Evolutionary conservation across 257 asterid genomes (phyloP), one percentile per base, ranked within the genome.

Genomic region (Gentiana macrophylla): DNA sequence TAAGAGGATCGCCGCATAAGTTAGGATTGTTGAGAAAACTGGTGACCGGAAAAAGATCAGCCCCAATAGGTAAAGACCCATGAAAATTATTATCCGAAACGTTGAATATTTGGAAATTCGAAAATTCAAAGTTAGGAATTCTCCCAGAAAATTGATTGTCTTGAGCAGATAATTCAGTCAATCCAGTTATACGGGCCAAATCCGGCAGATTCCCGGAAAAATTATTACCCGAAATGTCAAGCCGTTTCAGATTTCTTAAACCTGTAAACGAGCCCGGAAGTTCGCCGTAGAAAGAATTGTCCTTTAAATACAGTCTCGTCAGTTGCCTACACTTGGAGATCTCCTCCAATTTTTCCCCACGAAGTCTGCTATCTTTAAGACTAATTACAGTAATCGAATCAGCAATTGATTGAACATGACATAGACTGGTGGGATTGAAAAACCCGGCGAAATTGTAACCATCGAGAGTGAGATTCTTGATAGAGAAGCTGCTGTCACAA

Each of bases 1-100:
- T 75, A 67, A 84, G 61, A 0, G 84, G 88, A 5, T 54, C 45
- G 6, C 88, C 93, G 32, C 89, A 83, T 38, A 83, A 60, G 15
- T 50, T 32, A 45, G 76, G 83, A 62, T 83, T 83, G 37, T 62
- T 41, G 34, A 48, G 1, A 65, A 73, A 83, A 55, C 82, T 74
- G 32, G 65, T 68, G 0, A 53, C 47, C 0, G 71, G 57, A 49
- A 73, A 59, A 50, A 58, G 73, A 45, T 11, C 56, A 13, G 76
- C 81, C 2, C 68, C 70, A 35, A 3, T 37, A 0, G 93, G 93
- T 11, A 83, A 69, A 11, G 50, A 43, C 49, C 92, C 92, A 12
- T 57, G 56, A 57, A 83, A 57, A 52, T 69, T 63, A 67, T 83
- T 83, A 52, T 61, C 35, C 0, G 93, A 83, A 32, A 83, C 75